Percentiles rank a stretch among this genome's conserved stretches.
Evolutionary conservation across 257 asterid species (phyloP).

Genomic region (Gentiana dahurica): DNA sequence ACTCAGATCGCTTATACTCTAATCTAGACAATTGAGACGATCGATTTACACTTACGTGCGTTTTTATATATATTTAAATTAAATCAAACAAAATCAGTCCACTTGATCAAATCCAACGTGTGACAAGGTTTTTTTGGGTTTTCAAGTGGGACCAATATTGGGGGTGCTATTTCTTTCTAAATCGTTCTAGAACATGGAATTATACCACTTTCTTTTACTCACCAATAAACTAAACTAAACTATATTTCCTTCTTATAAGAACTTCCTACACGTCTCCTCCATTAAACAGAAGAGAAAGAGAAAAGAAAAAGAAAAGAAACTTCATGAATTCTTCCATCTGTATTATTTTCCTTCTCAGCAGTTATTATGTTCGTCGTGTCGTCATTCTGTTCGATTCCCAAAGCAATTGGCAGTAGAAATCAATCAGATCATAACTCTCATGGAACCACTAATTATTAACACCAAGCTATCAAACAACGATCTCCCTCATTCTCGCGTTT

Average conservation of each 20-base stretch:
- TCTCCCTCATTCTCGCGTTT: conserved; percentile 45
- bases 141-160: no score
- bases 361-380: conserved; percentile 47
- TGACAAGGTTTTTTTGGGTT: no score
- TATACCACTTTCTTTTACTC: conserved; percentile 22
- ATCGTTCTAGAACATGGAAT: conserved; percentile 43
- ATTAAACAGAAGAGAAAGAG: no score
- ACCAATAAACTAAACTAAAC: background rate
- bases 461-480: conserved; percentile 2
- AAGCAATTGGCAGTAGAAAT: conserved; percentile 2
- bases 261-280: conserved; percentile 13
- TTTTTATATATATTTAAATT: no score
- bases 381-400: conserved; percentile 11
- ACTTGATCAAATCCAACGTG: no score
- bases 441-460: conserved; percentile 3
- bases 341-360: background rate
- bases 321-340: background rate
- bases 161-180: no score
- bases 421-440: background rate
- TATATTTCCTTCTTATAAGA: background rate
- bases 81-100: no score
- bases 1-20: no score
- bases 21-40: no score
- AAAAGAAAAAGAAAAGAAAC: background rate
- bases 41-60: no score